Percentiles rank a stretch among this genome's conserved stretches.
phyloP scores from a whole-genome alignment of 2,329 filamentous ascomycete species.

The Alternaria solani region DNA sequence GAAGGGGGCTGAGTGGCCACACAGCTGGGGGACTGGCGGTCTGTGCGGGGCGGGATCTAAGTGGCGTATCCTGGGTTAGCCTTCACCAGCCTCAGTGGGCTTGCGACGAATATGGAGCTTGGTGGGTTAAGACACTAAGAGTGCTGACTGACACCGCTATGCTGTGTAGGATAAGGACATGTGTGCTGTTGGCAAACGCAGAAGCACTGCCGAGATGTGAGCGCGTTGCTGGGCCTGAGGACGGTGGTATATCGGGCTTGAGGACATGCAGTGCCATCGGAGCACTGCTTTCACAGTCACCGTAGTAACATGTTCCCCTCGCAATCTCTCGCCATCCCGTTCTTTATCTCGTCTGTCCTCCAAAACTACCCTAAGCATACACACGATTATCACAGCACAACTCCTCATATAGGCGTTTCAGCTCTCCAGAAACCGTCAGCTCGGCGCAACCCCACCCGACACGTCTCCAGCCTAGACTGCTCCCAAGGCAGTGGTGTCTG shows the following conservation, averaged over 20 bases:
- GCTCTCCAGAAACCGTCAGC: neutral
- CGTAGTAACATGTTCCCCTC: neutral
- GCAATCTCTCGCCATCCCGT: neutral
- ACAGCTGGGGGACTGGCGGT: neutral
- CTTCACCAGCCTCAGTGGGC: constrained; percentile 34
- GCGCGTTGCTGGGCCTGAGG: constrained; percentile 1
- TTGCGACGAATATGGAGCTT: constrained; percentile 19
- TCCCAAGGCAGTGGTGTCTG: constrained; percentile 1
- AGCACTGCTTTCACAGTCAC: neutral
- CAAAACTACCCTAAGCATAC: neutral
- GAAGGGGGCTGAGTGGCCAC: constrained; percentile 26
- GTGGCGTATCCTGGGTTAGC: constrained; percentile 19
- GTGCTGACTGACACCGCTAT: constrained; percentile 29
- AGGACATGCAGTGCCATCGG: neutral
- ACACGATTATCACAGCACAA: neutral
- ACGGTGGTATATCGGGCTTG: neutral
- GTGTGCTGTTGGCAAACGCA: neutral
- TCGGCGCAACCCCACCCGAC: neutral
- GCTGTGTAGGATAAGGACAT: constrained; percentile 16
- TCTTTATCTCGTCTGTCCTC: neutral
- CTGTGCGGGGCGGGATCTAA: constrained; percentile 17
- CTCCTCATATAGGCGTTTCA: constrained; percentile 1
- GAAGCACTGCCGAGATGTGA: neutral
- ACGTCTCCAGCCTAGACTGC: neutral
- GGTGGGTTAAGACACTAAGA: neutral